phyloP scores from a whole-genome alignment of 2,329 filamentous ascomycete genomes.

The Fusarium cicatricum region DNA sequence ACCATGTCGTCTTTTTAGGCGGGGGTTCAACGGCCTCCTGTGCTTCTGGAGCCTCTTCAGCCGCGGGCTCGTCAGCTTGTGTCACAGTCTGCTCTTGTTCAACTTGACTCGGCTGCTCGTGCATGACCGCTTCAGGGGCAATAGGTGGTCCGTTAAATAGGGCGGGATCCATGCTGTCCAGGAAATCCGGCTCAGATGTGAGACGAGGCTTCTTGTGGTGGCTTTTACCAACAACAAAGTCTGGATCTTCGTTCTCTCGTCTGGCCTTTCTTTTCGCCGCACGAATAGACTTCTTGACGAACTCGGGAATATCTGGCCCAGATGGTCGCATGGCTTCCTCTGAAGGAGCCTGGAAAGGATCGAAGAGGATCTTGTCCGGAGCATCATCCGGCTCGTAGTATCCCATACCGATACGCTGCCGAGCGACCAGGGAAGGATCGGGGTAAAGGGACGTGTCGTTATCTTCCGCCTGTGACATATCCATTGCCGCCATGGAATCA shows the following conservation, averaged over 20 bases:
- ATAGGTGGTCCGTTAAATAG: conserved; percentile 49
- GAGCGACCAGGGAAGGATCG: conserved; percentile 56
- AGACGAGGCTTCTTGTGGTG: conserved; percentile 54
- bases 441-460: conserved; percentile 53
- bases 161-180: conserved; percentile 61
- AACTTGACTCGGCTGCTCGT: conserved; percentile 14
- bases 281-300: conserved; percentile 62
- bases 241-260: conserved; percentile 62
- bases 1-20: conserved; percentile 39
- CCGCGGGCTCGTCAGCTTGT: conserved; percentile 4
- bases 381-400: conserved; percentile 68
- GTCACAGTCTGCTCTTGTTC: conserved; percentile 31
- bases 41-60: conserved; percentile 16
- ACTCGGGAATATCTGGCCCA: conserved; percentile 61
- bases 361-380: conserved; percentile 66
- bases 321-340: conserved; percentile 53
- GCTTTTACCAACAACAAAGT: conserved; percentile 56
- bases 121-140: conserved; percentile 33
- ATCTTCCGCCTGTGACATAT: conserved; percentile 40
- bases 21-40: conserved; percentile 1
- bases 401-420: conserved; percentile 65
- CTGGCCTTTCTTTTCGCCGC: conserved; percentile 62
- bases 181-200: conserved; percentile 42
- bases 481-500: conserved; percentile 4
- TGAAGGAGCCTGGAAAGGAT: conserved; percentile 63